These are phyloP conservation scores for Ophiorrhiza pumila DNA, from an alignment of 257 asterid genomes.

Conservation along the genomic window DNA sequence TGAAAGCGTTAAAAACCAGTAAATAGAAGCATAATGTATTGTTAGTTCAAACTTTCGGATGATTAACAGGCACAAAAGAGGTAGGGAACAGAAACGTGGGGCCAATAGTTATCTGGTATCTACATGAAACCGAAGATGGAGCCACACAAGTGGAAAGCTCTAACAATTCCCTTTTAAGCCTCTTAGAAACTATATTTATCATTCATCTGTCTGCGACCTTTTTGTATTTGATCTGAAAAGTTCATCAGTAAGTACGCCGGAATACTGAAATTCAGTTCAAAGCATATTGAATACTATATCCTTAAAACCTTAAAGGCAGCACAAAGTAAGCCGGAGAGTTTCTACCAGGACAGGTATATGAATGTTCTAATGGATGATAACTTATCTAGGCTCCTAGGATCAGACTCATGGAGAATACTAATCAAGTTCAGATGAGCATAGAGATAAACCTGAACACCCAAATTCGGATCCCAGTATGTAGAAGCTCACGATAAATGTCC, in stretches of 20 bases:
- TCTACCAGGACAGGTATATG: no score
- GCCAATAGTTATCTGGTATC: neutral
- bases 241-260: neutral
- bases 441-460: constrained; percentile 84
- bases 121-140: neutral
- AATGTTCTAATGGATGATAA: neutral
- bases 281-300: neutral
- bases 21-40: neutral
- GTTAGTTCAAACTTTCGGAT: neutral
- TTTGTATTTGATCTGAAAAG: neutral
- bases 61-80: neutral
- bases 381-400: neutral
- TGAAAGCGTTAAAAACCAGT: neutral
- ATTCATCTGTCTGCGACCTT: neutral
- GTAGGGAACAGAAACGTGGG: neutral
- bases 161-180: neutral
- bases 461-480: constrained; percentile 65
- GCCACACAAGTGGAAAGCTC: neutral
- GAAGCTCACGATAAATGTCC: constrained; percentile 65
- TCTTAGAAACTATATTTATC: neutral
- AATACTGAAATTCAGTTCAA: no score
- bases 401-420: neutral
- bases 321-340: no score
- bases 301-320: neutral
- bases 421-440: constrained; percentile 12